Evolutionary conservation across 257 asterid species (phyloP), one percentile per base, ranked within the genome.

Genomic region (Rhazya stricta): DNA sequence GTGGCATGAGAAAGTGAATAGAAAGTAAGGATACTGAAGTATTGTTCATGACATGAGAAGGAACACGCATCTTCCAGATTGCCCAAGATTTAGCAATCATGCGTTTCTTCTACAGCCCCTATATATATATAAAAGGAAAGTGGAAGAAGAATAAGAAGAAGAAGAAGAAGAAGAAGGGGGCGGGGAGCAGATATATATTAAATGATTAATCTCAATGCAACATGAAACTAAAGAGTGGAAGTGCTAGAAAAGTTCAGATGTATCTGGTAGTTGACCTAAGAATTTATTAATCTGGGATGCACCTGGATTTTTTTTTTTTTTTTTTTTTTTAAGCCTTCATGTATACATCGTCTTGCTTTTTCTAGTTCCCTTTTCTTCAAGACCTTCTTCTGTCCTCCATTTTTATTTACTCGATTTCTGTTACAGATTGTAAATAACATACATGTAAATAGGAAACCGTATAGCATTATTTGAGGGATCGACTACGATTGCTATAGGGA

Each of bases 331-430:
- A 8, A 58, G 65, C 34, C 29, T 58, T 58, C 65, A 29, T 12
- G 9, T 18, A 15, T 13, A 48, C 25, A 19, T 1, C 7, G 7
- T 4, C 9, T 5, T 19, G 3, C 9, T 3, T 19, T 51, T 51
- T 3, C 1, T 19, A 6, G 13, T 65, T 13, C 15, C 21, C 11
- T 43, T 43, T 25, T n/a, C 8, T 68, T 10, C 16, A 10, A n/a
- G 30, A 69, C 39, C 36, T 45, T 60, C 16, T 73, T 72, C 45
- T 41, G 39, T 53, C 53, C 62, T 72, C 19, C 67, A 48, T 51
- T 42, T 5, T 34, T 57, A 3, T 2, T n/a, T 10, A n/a, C 65
- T 25, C 9, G 18, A 23, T 57, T 27, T n/a, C 62, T n/a, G n/a
- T n/a, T n/a, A n/a, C n/a, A n/a, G n/a, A n/a, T n/a, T n/a, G n/a